phyloP scores from a whole-genome alignment of 2,329 filamentous ascomycete genomes.

The Beauveria scarabaeidicola region DNA sequence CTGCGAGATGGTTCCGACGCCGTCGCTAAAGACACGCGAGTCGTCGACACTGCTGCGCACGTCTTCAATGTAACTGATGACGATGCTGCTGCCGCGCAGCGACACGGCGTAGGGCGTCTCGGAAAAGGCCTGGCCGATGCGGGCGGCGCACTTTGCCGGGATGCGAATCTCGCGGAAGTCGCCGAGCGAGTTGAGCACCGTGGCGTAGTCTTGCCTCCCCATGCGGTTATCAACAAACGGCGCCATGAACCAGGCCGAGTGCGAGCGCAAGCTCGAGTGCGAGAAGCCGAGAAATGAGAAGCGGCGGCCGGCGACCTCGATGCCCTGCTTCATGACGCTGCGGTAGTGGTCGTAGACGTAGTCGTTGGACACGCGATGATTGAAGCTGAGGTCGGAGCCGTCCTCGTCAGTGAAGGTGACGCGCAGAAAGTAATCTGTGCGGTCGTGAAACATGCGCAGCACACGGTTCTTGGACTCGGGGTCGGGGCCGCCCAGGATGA shows the following conservation, averaged over 20 bases:
- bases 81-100: conserved; percentile 31
- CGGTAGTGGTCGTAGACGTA: conserved; percentile 53
- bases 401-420: conserved; percentile 70
- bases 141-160: conserved; percentile 48
- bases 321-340: conserved; percentile 45
- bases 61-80: conserved; percentile 34
- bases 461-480: conserved; percentile 62
- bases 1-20: conserved; percentile 64
- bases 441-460: conserved; percentile 53
- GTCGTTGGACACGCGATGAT: conserved; percentile 37
- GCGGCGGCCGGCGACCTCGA: conserved; percentile 53
- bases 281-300: conserved; percentile 70
- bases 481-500: conserved; percentile 52
- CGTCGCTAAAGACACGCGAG: conserved; percentile 64
- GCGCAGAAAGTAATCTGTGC: conserved; percentile 57
- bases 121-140: conserved; percentile 62
- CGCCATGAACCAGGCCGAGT: conserved; percentile 58
- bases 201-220: conserved; percentile 27
- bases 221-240: conserved; percentile 32
- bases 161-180: conserved; percentile 42
- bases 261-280: conserved; percentile 65
- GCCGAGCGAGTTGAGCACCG: conserved; percentile 41
- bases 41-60: conserved; percentile 37
- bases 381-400: conserved; percentile 53
- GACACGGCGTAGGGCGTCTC: conserved; percentile 60